Conservation (phyloP, 371 early-diverging fungal genomes). For the Funneliformis caledonium region DNA sequence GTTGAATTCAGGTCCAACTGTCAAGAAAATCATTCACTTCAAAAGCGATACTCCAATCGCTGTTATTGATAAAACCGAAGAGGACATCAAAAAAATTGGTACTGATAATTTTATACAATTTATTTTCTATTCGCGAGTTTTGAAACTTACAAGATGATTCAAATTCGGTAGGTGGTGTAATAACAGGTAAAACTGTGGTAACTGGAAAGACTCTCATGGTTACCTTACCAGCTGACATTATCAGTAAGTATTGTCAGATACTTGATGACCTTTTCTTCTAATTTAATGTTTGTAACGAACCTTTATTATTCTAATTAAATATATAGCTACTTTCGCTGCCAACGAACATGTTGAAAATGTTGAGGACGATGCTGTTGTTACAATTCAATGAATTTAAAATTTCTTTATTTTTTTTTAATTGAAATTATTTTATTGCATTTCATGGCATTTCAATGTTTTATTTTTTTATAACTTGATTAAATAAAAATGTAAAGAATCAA, state of each 20-base stretch:
- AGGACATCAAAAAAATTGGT: not conserved
- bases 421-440: not conserved
- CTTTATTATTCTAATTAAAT: not conserved
- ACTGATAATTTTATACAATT: not conserved
- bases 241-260: not conserved
- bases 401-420: too few relatives aligned
- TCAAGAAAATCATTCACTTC: not conserved
- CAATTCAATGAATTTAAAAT: not conserved
- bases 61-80: not conserved
- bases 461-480: too few relatives aligned
- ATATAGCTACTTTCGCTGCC: not conserved
- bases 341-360: not conserved
- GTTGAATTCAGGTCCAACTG: not conserved
- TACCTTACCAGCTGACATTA: not conserved
- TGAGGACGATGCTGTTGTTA: not conserved
- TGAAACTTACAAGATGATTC: not conserved
- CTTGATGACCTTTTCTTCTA: not conserved
- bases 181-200: not conserved
- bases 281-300: not conserved
- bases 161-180: not conserved
- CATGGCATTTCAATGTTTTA: too few relatives aligned
- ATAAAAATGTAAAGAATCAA: too few relatives aligned
- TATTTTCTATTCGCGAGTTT: too few relatives aligned
- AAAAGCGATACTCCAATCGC: not conserved
- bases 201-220: not conserved